phyloP scores from a whole-genome alignment of 1,139 yeast genomes.

The Pichia sp. region DNA sequence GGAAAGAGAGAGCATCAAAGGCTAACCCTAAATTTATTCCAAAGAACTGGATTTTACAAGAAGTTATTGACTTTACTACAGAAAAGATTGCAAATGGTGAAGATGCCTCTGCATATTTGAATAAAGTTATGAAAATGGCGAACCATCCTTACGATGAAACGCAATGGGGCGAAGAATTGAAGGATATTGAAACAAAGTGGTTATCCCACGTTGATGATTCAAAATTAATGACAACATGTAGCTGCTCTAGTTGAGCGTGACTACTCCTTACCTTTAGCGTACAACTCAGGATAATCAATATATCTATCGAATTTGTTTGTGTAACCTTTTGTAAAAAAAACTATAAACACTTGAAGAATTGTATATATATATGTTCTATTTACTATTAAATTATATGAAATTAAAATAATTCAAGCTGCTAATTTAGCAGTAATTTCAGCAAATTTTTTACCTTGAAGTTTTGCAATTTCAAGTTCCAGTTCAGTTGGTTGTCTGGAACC shows the following conservation, averaged over 20 bases:
- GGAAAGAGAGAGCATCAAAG: constrained; percentile 35
- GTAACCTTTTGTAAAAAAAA: too few species aligned
- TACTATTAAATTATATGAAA: too few species aligned
- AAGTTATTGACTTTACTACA: constrained; percentile 52
- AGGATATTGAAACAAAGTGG: constrained; percentile 55
- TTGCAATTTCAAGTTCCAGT: constrained; percentile 56
- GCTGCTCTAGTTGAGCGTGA: constrained; percentile 58
- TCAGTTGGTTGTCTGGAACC: constrained; percentile 67
- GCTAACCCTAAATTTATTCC: constrained; percentile 79
- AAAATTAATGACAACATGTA: constrained; percentile 54
- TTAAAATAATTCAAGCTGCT: constrained; percentile 4
- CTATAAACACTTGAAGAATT: background rate
- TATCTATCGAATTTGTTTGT: too few species aligned
- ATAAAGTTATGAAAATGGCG: constrained; percentile 55
- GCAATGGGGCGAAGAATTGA: constrained; percentile 58
- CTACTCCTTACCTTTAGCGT: too few species aligned
- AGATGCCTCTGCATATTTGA: constrained; percentile 32
- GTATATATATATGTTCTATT: background rate
- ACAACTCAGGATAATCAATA: too few species aligned
- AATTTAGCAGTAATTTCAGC: constrained; percentile 30
- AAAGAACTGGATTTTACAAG: constrained; percentile 79
- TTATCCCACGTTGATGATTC: constrained; percentile 38
- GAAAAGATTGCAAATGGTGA: constrained; percentile 13
- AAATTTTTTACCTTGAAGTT: constrained; percentile 56
- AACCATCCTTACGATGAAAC: constrained; percentile 51